Evolutionary conservation across 139 green algal species (phyloP), one percentile per base, ranked within the genome.

Genomic region (Penium margaritaceum): DNA sequence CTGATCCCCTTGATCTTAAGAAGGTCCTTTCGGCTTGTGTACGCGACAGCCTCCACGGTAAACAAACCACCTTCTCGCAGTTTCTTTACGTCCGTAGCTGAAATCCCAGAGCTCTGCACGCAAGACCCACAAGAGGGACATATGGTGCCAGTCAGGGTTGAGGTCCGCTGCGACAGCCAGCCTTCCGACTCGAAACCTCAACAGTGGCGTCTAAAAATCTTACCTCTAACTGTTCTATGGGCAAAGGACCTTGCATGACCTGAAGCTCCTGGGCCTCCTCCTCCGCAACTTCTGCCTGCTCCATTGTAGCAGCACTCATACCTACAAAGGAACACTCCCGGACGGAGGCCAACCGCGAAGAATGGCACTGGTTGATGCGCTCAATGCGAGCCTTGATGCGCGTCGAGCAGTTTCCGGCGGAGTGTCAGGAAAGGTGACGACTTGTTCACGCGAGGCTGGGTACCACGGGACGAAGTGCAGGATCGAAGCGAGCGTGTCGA

Each of bases 41-140:
- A 85, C 2, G 91, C 89, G 4, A 98, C 67, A n/a, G 81, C 74
- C 53, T 95, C 90, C 4, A 95, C 82, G 1, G 89, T 94, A 77
- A 92, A 78, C 1, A 91, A 66, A 46, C 90, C 90, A 36, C 81
- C 90, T 3, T 96, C 93, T 12, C 85, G 87, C 3, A 98, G 85
- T 80, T 98, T 98, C 80, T 97, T 95, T 58, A 99, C 91, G 77
- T 99, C 94, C 0, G 82, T 87, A 14, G 90, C 88, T 19, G 77
- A 37, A 21, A 86, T 77, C 14, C 81, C 81, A 7, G 30, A 64
- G 14, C 24, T 35, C 72, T 79, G 33, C 4, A 57, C 21, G 51
- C 3, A 71, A 68, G 17, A 73, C n/a, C n/a, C n/a, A n/a, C n/a
- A 73, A 75, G 32, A 46, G 19, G 15, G 6, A 60, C 61, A 60